Evolutionary conservation across 768 basidiomycete genomes (phyloP).

Genomic region (Lentinula guzmanii): DNA sequence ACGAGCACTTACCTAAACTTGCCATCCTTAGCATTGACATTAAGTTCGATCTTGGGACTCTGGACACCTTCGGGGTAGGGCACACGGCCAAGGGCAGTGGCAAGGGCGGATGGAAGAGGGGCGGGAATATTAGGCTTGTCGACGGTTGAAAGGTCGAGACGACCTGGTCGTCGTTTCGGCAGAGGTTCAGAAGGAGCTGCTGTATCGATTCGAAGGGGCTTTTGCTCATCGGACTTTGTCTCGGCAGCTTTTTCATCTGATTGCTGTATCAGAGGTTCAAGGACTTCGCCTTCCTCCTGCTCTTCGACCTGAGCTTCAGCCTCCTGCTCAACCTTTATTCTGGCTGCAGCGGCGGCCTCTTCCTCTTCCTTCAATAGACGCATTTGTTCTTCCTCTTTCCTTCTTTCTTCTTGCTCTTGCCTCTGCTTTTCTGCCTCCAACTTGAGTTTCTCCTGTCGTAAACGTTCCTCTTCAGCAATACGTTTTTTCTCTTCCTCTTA

Average conservation of each 20-base stretch:
- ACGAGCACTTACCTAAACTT: constrained; percentile 64
- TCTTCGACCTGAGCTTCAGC: constrained; percentile 35
- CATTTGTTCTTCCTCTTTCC: constrained; percentile 35
- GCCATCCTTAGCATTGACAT: constrained; percentile 75
- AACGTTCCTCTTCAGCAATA: constrained; percentile 38
- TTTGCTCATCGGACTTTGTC: constrained; percentile 34
- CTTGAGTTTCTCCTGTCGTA: constrained; percentile 30
- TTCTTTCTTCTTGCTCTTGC: constrained; percentile 22
- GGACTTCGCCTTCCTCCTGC: constrained; percentile 29
- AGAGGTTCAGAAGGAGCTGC: constrained; percentile 36
- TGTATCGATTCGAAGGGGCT: constrained; percentile 59
- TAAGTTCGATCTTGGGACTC: constrained; percentile 82
- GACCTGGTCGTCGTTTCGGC: constrained; percentile 59
- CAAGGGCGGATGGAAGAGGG: constrained; percentile 60
- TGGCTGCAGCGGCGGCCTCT: constrained; percentile 31
- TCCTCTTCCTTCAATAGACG: constrained; percentile 43
- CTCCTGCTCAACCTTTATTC: constrained; percentile 37
- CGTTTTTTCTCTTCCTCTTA: constrained; percentile 24
- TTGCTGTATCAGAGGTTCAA: constrained; percentile 21
- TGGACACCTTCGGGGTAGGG: constrained; percentile 78
- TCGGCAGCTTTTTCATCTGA: neutral
- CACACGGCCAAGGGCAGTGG: constrained; percentile 73
- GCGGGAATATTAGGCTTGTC: constrained; percentile 33
- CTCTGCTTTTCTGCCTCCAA: constrained; percentile 26
- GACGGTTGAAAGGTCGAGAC: constrained; percentile 57